Conservation (phyloP, 768 basidiomycete species). For the Lactarius sp. region DNA sequence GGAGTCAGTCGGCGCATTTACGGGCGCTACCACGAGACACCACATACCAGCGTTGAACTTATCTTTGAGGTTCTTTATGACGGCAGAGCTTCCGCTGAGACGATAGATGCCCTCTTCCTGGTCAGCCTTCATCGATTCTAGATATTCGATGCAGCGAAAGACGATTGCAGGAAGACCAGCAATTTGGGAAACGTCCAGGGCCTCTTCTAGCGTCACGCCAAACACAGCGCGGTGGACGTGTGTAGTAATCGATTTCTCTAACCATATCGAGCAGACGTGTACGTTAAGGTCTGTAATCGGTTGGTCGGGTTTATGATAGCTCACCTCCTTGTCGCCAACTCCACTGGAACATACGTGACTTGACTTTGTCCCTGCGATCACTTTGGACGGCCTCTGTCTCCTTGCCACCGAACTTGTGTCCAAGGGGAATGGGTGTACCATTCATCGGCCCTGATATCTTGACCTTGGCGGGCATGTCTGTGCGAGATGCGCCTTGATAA, state of each 20-base stretch:
- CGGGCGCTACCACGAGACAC: background rate
- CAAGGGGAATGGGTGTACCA: slow-evolving; percentile 78
- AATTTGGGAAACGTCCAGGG: slow-evolving; percentile 83
- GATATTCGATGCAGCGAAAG: slow-evolving; percentile 91
- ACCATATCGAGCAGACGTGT: slow-evolving; percentile 11
- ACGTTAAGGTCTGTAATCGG: background rate
- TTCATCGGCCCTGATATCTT: slow-evolving; percentile 90
- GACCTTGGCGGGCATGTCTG: slow-evolving; percentile 55
- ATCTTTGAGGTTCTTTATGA: slow-evolving; percentile 90
- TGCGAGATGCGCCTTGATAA: slow-evolving; percentile 45
- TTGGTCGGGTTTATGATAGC: background rate
- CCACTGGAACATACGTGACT: slow-evolving; percentile 85
- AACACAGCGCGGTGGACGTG: slow-evolving; percentile 73
- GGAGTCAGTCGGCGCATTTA: slow-evolving; percentile 3
- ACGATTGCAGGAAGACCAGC: slow-evolving; percentile 91
- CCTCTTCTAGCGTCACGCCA: slow-evolving; percentile 81
- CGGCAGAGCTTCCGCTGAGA: slow-evolving; percentile 88
- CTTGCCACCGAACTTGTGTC: slow-evolving; percentile 87
- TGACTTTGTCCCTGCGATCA: slow-evolving; percentile 78
- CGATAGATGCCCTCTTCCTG: slow-evolving; percentile 98
- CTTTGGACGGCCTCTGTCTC: slow-evolving; percentile 36
- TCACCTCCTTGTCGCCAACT: slow-evolving; percentile 58
- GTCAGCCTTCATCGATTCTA: slow-evolving; percentile 91
- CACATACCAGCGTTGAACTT: slow-evolving; percentile 81
- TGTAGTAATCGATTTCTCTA: slow-evolving; percentile 36